Percentiles rank a stretch among this genome's conserved stretches.
These are phyloP conservation scores for Sporisorium iseilematis-ciliati DNA, from an alignment of 1,284 basidiomycete genomes.

Conservation along the genomic window DNA sequence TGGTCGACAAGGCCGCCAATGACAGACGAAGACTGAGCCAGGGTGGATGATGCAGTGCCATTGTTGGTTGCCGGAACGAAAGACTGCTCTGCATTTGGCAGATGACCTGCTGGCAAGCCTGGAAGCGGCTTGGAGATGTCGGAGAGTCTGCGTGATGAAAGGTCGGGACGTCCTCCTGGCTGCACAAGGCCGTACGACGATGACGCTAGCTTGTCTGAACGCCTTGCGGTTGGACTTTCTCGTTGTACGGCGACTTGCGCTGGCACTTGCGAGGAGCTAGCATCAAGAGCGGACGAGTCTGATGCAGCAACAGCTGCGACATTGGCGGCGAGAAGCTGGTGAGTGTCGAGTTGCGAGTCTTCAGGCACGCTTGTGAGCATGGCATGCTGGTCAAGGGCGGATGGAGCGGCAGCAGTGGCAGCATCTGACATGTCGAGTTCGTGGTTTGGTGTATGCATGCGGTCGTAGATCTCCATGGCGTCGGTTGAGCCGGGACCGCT, in stretches of 20 bases:
- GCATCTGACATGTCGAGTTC: conserved; percentile 41
- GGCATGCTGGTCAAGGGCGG: conserved; percentile 28
- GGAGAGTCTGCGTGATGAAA: conserved; percentile 16
- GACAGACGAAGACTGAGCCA: conserved; percentile 4
- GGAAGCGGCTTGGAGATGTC: conserved; percentile 51
- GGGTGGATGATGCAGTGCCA: conserved; percentile 4
- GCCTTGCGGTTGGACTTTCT: conserved; percentile 19
- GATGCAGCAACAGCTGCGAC: conserved; percentile 3
- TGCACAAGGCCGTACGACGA: conserved; percentile 46
- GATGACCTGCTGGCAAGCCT: conserved; percentile 27
- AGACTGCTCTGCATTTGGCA: conserved; percentile 38
- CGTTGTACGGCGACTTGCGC: conserved; percentile 2
- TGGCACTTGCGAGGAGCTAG: conserved; percentile 19
- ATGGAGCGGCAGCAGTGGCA: conserved; percentile 17
- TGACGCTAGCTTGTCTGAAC: conserved; percentile 27
- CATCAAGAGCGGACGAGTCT: conserved; percentile 3
- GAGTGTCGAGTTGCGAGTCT: conserved; percentile 48
- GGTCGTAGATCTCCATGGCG: conserved; percentile 58
- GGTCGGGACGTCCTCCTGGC: conserved; percentile 37
- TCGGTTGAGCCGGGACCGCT: conserved; percentile 57
- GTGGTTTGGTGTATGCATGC: conserved; percentile 51
- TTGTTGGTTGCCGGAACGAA: conserved; percentile 26
- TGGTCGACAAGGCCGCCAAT: conserved; percentile 17
- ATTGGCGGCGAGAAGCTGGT: conserved; percentile 11
- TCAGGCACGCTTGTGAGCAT: conserved; percentile 56